Evolutionary conservation across 129 eudicot genomes (phyloP).

Genomic region (Apium graveolens): DNA sequence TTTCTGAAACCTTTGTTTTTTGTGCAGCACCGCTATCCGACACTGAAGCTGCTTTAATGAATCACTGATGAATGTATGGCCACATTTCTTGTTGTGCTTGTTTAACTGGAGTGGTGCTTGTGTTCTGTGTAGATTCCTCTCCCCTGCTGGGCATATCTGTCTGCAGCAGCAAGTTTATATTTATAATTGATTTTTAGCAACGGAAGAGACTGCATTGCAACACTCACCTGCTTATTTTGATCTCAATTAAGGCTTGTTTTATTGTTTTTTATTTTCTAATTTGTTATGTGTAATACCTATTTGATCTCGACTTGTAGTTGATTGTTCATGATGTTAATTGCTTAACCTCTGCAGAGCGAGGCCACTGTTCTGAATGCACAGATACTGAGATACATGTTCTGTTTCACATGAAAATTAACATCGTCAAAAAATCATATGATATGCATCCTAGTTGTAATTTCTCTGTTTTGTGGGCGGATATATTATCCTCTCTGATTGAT

Average conservation of each 20-base stretch:
- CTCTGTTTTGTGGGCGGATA: too few relatives aligned
- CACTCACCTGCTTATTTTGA: background rate
- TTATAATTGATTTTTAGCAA: background rate
- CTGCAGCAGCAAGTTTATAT: background rate
- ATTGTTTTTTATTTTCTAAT: background rate
- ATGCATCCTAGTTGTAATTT: background rate
- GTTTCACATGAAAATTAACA: background rate
- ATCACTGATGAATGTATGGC: conserved; percentile 11
- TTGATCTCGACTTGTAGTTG: background rate
- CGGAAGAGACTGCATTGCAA: background rate
- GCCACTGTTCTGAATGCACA: background rate
- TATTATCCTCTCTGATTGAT: too few relatives aligned
- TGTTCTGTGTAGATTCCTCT: background rate
- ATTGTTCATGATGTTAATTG: background rate
- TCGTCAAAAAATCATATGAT: background rate
- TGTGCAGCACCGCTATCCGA: conserved; percentile 93
- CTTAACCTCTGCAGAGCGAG: background rate
- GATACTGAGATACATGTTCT: background rate
- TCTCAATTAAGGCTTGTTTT: background rate
- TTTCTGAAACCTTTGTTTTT: conserved; percentile 8
- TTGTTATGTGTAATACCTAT: background rate
- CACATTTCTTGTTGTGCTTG: background rate
- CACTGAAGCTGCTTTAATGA: conserved; percentile 88
- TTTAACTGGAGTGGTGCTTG: background rate
- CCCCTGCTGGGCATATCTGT: background rate